Percentiles rank a stretch among this genome's conserved stretches.
Evolutionary conservation across 148 eudicot genomes (phyloP).

Genomic region (Cornus controversa): DNA sequence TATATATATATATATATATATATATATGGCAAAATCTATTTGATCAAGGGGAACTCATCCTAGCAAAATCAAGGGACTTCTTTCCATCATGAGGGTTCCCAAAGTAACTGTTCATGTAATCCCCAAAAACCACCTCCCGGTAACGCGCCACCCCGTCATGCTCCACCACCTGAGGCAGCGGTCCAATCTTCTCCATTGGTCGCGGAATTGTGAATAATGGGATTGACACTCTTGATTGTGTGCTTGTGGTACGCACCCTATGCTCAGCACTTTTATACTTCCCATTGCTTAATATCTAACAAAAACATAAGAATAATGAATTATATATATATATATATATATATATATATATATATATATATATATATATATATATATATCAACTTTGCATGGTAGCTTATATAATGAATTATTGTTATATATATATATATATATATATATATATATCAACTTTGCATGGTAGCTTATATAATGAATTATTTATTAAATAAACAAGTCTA

Average conservation of each 20-base stretch:
- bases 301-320: neutral
- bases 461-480: too few relatives aligned
- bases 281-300: constrained; percentile 27
- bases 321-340: too few relatives aligned
- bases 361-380: too few relatives aligned
- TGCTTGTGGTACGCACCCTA: constrained; percentile 29
- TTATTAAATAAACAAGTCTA: too few relatives aligned
- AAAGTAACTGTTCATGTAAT: constrained; percentile 30
- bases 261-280: constrained; percentile 34
- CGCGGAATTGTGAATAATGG: constrained; percentile 22
- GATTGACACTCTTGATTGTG: constrained; percentile 28
- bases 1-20: too few relatives aligned
- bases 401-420: too few relatives aligned
- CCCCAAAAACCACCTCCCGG: constrained; percentile 14
- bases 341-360: too few relatives aligned
- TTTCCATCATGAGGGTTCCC: constrained; percentile 32
- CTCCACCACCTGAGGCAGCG: constrained; percentile 28
- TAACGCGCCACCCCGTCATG: constrained; percentile 23
- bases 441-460: too few relatives aligned
- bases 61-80: constrained; percentile 33
- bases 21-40: neutral
- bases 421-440: too few relatives aligned
- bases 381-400: too few relatives aligned
- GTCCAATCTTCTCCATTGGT: constrained; percentile 19
- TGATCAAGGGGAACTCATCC: neutral